phyloP scores from a whole-genome alignment of 495 filamentous ascomycete genomes.

The Aspergillus diversus region DNA sequence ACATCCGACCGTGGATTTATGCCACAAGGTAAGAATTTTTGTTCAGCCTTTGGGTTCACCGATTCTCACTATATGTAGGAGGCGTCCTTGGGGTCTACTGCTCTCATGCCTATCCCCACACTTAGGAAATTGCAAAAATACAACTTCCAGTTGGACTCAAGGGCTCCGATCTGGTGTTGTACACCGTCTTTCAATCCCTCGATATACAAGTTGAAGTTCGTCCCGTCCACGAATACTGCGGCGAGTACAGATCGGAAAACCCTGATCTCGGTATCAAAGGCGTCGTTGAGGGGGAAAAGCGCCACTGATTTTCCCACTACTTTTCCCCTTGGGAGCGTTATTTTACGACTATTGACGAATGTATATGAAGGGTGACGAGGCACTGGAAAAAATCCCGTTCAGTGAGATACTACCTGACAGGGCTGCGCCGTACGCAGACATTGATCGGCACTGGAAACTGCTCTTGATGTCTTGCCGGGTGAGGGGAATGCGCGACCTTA shows the following conservation, averaged over 20 bases:
- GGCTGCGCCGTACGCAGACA: not conserved
- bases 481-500: too few species aligned
- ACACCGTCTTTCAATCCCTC: constrained; percentile 27
- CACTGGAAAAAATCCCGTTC: not conserved
- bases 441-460: constrained; percentile 22
- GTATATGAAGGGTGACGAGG: constrained; percentile 1
- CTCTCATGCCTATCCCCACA: constrained; percentile 25
- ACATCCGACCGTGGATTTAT: constrained; percentile 7
- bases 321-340: not conserved
- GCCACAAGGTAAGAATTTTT: constrained; percentile 11
- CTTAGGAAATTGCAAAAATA: constrained; percentile 52
- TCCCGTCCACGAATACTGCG: constrained; percentile 21
- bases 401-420: not conserved
- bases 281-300: not conserved
- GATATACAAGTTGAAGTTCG: constrained; percentile 22
- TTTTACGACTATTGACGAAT: not conserved
- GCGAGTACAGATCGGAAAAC: constrained; percentile 1
- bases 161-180: constrained; percentile 29
- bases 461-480: constrained; percentile 20
- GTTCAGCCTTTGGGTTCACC: not conserved
- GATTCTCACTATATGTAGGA: constrained; percentile 9
- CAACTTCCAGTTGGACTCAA: constrained; percentile 59
- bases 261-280: constrained; percentile 4
- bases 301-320: too few species aligned
- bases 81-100: constrained; percentile 24